Evolutionary conservation across 805 yeast species (phyloP), one percentile per base, ranked within the genome.

Genomic region (Metschnikowia orientalis): DNA sequence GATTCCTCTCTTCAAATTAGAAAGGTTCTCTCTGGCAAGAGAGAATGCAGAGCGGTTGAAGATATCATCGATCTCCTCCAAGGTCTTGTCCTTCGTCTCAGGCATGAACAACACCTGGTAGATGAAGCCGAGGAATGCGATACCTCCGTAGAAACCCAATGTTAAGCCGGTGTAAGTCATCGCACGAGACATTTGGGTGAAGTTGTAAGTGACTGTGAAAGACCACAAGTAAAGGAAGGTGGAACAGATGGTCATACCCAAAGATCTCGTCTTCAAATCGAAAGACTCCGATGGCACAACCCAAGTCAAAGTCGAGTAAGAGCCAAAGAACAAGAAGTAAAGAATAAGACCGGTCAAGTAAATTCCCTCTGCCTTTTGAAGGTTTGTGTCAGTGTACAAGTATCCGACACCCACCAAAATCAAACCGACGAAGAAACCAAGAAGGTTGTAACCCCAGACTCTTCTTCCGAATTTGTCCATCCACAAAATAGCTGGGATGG

Each of bases 31-130:
- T 16, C 45, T 52, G n/a, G 63, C 59, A 27, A 67, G 36, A 14
- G 56, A 51, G 28, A 47, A 30, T 2, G 82, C 66, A 16, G 76
- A 64, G 50, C 61, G 69, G 33, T 67, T 57, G 61, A 77, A 79
- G 29, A 79, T 61, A 30, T 72, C 79, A 50, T 80, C 87, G 39
- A 80, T 74, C 57, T 80, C 86, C 59, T 80, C 88, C 52, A 80
- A 67, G 9, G 86, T 76, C 59, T 72, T 75, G 47, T 73, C 79
- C 59, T 79, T 79, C 21, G 87, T 80, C 59, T 81, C 87, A 23
- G 81, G 84, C 73, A 78, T 76, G 57, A 76, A 73, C 41, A 77
- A 50, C 18, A 55, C 41, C 54, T 73, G 79, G 54, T 73, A 73
- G 33, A 73, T 47, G 45, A 71, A 57, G 34, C 81, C 83, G 18